Base-by-base conservation (phyloP, 2,329 filamentous ascomycete species). In the Ophiosphaerella korrae region DNA sequence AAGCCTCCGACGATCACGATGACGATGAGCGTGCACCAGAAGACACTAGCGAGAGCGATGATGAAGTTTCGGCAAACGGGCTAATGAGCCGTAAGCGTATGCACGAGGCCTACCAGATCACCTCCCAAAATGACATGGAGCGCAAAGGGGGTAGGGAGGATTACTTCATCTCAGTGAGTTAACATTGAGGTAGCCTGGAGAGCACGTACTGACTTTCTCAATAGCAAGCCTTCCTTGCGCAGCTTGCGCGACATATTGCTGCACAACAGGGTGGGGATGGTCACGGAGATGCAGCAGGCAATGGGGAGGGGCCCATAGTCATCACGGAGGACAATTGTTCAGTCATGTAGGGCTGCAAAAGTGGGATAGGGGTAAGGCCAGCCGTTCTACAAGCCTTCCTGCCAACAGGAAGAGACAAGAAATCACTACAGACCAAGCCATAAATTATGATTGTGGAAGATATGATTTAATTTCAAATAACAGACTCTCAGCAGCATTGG, bases 81-180 rank as follows among this genome's bases (percentile, higher is more conserved):
- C 76, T 87, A 11, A 67, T 74, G 23, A 86, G 82, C 58, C 74
- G 83, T 34, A 84, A 82, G 60, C 77, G 83, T 8, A 80, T 88
- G 74, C 79, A 86, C 33, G 75, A 84, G 45, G 80, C 78, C 45
- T 85, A 87, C 50, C 78, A 81, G 50, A 88, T 88, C 60, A 84
- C 80, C 48, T 81, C 78, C 53, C 78, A 84, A 61, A 88, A 88
- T 62, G 84, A 87, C 60, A 78, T 82, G 53, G 78, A 84, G 49
- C 78, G 83, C 31, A 80, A 79, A 55, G 83, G 81, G 13, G 83
- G 83, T 12, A 78, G 82, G 58, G 78, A 79, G 48, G 83, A 86
- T 52, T 80, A 80, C 35, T 81, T 78, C 53, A 79, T 86, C 42
- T 84, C 82, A 55, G 79, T 82, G 73, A 51, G 76, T 76, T 23